These are phyloP conservation scores for Pseudogymnoascus sp. DNA, from an alignment of 2,329 filamentous ascomycete species.

Conservation along the genomic window DNA sequence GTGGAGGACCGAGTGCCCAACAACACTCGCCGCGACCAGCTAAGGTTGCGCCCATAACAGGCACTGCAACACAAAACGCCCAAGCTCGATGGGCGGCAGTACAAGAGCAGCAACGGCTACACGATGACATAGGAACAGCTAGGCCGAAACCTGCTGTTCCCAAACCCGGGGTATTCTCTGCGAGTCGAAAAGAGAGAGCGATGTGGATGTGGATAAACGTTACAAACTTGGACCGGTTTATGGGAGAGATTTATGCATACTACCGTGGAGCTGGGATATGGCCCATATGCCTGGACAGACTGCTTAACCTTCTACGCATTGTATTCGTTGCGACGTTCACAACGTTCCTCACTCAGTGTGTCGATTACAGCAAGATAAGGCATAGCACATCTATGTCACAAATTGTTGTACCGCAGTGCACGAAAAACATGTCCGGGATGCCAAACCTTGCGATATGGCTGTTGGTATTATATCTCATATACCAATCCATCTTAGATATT, in stretches of 20 bases:
- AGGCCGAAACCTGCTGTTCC: conserved; percentile 32
- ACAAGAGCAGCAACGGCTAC: conserved; percentile 42
- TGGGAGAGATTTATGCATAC: conserved; percentile 61
- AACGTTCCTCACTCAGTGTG: conserved; percentile 59
- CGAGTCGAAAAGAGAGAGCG: conserved; percentile 56
- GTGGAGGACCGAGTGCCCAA: conserved; percentile 15
- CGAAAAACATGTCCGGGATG: conserved; percentile 31
- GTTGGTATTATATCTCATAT: conserved; percentile 56
- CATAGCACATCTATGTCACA: conserved; percentile 38
- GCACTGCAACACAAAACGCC: conserved; percentile 19
- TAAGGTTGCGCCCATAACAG: neutral
- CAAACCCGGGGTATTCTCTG: conserved; percentile 37
- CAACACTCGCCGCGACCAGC: conserved; percentile 13
- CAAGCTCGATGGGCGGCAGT: conserved; percentile 47
- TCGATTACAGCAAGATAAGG: conserved; percentile 54
- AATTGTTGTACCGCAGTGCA: conserved; percentile 54
- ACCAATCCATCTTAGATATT: conserved; percentile 47
- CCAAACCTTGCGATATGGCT: conserved; percentile 43
- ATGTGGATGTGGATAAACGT: conserved; percentile 69
- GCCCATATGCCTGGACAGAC: conserved; percentile 53
- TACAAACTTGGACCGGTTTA: conserved; percentile 59
- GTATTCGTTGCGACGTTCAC: conserved; percentile 60
- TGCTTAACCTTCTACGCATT: conserved; percentile 52
- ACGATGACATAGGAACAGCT: conserved; percentile 29
- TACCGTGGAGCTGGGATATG: conserved; percentile 59